phyloP scores from a whole-genome alignment of 2,329 filamentous ascomycete species.

The Neodidymelliopsis sp. region DNA sequence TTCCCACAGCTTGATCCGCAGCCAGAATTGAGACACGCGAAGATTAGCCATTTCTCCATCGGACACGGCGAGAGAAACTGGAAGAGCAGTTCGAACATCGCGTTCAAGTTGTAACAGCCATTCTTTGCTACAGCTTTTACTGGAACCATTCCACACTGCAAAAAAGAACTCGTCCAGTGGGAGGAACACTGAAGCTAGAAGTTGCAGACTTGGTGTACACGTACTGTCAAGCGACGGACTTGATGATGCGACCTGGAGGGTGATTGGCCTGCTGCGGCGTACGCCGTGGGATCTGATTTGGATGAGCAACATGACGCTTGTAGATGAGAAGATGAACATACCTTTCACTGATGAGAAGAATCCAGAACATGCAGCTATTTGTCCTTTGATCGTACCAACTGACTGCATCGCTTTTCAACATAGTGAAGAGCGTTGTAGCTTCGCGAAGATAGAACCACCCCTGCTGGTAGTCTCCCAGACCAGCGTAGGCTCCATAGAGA shows the following conservation, averaged over 20 bases:
- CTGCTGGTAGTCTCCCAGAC: slow-evolving; percentile 74
- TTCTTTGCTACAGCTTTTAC: slow-evolving; percentile 62
- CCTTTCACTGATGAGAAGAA: slow-evolving; percentile 38
- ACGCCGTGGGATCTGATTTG: slow-evolving; percentile 70
- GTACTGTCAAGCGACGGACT: slow-evolving; percentile 70
- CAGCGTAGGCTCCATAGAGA: slow-evolving; percentile 75
- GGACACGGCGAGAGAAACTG: slow-evolving; percentile 59
- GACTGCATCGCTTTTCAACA: slow-evolving; percentile 21
- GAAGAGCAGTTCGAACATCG: slow-evolving; percentile 65
- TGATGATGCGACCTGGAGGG: slow-evolving; percentile 72
- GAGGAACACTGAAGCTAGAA: slow-evolving; percentile 69
- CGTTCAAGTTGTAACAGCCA: slow-evolving; percentile 68
- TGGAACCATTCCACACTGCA: slow-evolving; percentile 71
- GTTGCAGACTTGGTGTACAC: slow-evolving; percentile 61
- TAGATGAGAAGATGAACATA: slow-evolving; percentile 2
- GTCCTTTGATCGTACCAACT: slow-evolving; percentile 23
- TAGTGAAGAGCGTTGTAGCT: slow-evolving; percentile 68
- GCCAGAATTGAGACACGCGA: slow-evolving; percentile 68
- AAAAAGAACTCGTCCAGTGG: slow-evolving; percentile 72
- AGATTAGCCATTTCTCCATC: slow-evolving; percentile 65
- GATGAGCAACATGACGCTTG: background rate
- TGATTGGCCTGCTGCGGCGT: slow-evolving; percentile 72
- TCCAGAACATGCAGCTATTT: slow-evolving; percentile 32
- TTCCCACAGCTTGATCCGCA: slow-evolving; percentile 71
- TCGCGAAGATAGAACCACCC: slow-evolving; percentile 84